These are phyloP conservation scores for Echinochloa phyllopogon DNA, from an alignment of 176 grass and related monocot species.

Conservation along the genomic window DNA sequence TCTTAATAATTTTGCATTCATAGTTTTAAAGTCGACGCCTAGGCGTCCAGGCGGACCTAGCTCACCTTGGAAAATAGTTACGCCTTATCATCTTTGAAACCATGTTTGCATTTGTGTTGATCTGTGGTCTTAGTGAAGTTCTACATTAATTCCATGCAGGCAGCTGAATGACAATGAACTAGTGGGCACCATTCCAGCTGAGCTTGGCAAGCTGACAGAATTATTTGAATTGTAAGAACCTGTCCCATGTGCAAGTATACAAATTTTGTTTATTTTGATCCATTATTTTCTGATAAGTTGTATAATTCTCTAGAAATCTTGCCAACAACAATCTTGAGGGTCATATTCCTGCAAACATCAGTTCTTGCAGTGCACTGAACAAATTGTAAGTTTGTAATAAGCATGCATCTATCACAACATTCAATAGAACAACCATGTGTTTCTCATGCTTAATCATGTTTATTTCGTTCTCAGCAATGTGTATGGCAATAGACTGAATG, in stretches of 20 bases:
- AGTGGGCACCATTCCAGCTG: constrained; percentile 85
- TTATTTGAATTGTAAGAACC: constrained; percentile 90
- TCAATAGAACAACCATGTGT: background rate
- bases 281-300: constrained; percentile 34
- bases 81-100: too few relatives aligned
- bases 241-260: background rate
- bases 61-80: too few relatives aligned
- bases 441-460: constrained; percentile 19
- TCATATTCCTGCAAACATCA: constrained; percentile 90
- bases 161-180: constrained; percentile 97
- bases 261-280: constrained; percentile 7
- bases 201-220: constrained; percentile 96
- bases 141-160: constrained; percentile 47
- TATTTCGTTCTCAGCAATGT: constrained; percentile 72
- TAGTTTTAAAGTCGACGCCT: background rate
- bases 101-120: background rate
- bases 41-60: too few relatives aligned
- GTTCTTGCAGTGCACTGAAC: constrained; percentile 92
- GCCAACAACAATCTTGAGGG: constrained; percentile 91
- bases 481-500: constrained; percentile 84
- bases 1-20: background rate
- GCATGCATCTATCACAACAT: background rate
- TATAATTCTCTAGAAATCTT: constrained; percentile 67
- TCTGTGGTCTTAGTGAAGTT: background rate
- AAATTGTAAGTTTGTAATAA: constrained; percentile 79